phyloP scores from a whole-genome alignment of 805 yeast species.

The Schwanniomyces sp. region DNA sequence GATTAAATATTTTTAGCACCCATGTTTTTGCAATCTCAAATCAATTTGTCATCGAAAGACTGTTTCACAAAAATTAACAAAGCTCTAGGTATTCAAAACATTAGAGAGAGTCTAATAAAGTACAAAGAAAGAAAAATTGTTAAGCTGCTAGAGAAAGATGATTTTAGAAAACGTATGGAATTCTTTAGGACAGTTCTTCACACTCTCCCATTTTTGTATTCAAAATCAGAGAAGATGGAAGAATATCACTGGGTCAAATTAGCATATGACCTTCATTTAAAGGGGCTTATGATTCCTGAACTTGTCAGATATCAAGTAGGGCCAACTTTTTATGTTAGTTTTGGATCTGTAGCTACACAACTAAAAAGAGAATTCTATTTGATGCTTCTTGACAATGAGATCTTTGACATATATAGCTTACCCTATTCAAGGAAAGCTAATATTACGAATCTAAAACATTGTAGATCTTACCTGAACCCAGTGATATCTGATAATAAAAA shows the following conservation, averaged over 20 bases:
- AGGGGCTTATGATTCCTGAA: conserved; percentile 9
- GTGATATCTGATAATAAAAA: background rate
- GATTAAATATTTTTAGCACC: background rate
- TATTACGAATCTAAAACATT: background rate
- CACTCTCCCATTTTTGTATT: conserved; percentile 13
- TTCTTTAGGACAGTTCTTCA: conserved; percentile 7
- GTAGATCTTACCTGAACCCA: background rate
- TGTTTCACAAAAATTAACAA: background rate
- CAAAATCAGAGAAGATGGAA: conserved; percentile 10
- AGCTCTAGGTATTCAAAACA: background rate
- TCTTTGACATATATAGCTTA: background rate
- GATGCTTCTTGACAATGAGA: conserved; percentile 6
- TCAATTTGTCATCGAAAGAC: background rate
- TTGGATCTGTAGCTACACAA: conserved; percentile 14
- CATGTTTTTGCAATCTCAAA: background rate
- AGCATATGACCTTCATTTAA: conserved; percentile 11
- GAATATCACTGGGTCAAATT: conserved; percentile 13
- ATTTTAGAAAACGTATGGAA: conserved; percentile 3
- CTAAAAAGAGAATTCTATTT: conserved; percentile 13
- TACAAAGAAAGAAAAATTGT: conserved; percentile 2
- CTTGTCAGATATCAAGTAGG: conserved; percentile 13
- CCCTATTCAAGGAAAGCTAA: background rate
- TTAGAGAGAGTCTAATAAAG: background rate
- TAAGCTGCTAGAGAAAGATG: background rate
- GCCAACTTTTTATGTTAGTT: conserved; percentile 13